phyloP scores from a whole-genome alignment of 2,329 filamentous ascomycete genomes.

The Chrysoporthe deuterocubensis region DNA sequence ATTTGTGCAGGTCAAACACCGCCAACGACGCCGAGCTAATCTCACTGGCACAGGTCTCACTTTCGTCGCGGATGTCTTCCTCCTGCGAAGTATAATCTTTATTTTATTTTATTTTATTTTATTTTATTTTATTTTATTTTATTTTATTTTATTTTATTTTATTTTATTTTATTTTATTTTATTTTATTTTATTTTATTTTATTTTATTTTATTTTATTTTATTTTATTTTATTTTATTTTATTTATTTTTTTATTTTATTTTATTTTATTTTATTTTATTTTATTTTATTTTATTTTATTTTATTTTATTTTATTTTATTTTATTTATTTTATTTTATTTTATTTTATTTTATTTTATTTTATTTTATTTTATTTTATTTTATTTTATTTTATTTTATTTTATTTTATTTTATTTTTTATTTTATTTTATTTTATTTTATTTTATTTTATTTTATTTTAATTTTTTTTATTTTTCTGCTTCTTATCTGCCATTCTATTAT shows the following conservation, averaged over 20 bases:
- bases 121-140: too few relatives aligned
- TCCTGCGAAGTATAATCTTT: too few relatives aligned
- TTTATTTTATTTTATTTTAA: neutral
- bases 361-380: neutral
- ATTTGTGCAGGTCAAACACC: too few relatives aligned
- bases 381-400: neutral
- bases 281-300: neutral
- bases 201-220: neutral
- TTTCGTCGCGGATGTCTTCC: too few relatives aligned
- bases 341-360: neutral
- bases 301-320: neutral
- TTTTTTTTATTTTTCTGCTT: neutral
- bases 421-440: neutral
- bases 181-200: neutral
- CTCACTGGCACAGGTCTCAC: too few relatives aligned
- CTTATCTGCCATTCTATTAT: too few relatives aligned
- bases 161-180: neutral
- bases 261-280: neutral
- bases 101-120: neutral
- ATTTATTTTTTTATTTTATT: neutral
- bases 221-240: neutral
- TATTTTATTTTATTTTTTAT: neutral
- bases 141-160: neutral
- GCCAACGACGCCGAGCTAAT: too few relatives aligned
- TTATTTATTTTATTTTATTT: too few relatives aligned